Base-by-base conservation (phyloP, 2,329 filamentous ascomycete genomes). In the Calonectria leucothoes region DNA sequence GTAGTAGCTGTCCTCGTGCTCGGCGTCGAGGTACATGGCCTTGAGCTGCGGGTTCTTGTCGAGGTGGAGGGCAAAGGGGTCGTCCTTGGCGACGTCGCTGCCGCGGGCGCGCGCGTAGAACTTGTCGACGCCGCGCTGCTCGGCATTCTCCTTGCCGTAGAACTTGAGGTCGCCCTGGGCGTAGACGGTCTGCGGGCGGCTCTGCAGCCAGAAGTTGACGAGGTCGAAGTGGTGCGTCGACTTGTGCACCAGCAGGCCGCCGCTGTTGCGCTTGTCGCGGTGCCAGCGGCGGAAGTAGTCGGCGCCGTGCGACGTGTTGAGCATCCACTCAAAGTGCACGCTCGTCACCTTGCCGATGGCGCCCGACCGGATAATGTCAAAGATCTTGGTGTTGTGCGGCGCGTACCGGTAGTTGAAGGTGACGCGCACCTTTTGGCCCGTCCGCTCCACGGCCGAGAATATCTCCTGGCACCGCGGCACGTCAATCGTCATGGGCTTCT, bases 401-500 rank as follows among this genome's bases (percentile, higher is more conserved):
- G 90, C 90, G 78, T 92, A 92, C 27, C 91, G 88, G 82, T 92
- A 92, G 83, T 93, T 92, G 85, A 92, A 92, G 0, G 89, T 89
- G 0, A 92, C 90, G 20, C 91, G 86, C 4, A 92, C 86, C 48
- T 86, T 85, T 15, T 87, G 84, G 2, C 83, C 85, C 0, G 81
- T 81, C 51, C 75, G 69, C 27, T 81, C 75, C 0, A 81, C 80
- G 5, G 80, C 80, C 15, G 74, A 75, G 20, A 81, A 86, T 71
- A 92, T 92, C 64, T 87, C 84, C 8, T 82, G 84, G 45, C 89
- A 91, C 3, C 89, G 87, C 2, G 87, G 84, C 0, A 86, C 88
- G 77, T 92, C 90, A 76, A 92, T 89, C 0, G 91, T 92, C 91
- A 92, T 92, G 6, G 91, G 91, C 81, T 93, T 93, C 78, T 92